Percentiles rank a stretch among this genome's conserved stretches.
phyloP scores from a whole-genome alignment of 1,284 basidiomycete genomes.

The Rugiboletus extremiorientalis region DNA sequence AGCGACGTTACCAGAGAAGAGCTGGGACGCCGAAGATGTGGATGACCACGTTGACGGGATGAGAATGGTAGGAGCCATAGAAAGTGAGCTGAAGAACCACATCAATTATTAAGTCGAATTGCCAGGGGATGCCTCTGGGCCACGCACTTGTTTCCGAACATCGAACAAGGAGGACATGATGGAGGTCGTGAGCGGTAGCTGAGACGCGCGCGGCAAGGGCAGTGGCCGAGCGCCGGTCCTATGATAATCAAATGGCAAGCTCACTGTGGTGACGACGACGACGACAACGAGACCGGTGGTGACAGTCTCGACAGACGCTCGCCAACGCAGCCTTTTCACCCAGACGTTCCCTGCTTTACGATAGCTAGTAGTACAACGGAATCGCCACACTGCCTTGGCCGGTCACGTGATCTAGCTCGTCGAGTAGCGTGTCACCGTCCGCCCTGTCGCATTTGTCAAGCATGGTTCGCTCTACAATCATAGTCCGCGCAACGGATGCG shows the following conservation, averaged over 20 bases:
- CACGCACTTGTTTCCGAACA: conserved; percentile 56
- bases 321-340: background rate
- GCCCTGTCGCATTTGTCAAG: background rate
- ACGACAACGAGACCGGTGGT: background rate
- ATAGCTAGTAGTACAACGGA: too few species aligned
- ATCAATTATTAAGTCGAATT: conserved; percentile 3
- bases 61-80: conserved; percentile 87
- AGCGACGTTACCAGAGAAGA: conserved; percentile 66
- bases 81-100: conserved; percentile 64
- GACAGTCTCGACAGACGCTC: background rate
- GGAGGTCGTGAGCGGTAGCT: conserved; percentile 3
- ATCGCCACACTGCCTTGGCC: background rate
- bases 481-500: conserved; percentile 89
- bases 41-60: conserved; percentile 76
- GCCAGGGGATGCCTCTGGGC: background rate
- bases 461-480: conserved; percentile 92
- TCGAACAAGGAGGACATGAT: conserved; percentile 52
- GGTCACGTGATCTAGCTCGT: conserved; percentile 20
- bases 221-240: background rate
- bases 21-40: conserved; percentile 83
- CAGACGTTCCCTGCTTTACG: too few species aligned
- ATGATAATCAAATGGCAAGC: background rate
- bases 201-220: background rate
- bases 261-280: background rate
- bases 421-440: conserved; percentile 7